Percentiles rank a stretch among this genome's conserved stretches.
Evolutionary conservation across 2,329 filamentous ascomycete genomes (phyloP).

Genomic region (Tolypocladium cylindrosporum): DNA sequence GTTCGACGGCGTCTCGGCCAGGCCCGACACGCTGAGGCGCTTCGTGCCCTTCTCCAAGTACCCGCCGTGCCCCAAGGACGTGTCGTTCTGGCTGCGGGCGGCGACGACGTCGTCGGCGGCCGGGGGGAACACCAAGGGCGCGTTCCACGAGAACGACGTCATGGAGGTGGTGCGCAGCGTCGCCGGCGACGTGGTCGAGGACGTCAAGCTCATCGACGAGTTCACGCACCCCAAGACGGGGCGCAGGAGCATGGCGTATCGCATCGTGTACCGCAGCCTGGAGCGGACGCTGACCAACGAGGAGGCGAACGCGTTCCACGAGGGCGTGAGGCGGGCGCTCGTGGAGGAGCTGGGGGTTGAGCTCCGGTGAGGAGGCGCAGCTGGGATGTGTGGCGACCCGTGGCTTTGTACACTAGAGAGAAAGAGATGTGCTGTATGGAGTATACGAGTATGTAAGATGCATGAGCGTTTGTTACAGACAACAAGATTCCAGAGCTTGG

Average conservation of each 20-base stretch:
- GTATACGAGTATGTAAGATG: no score
- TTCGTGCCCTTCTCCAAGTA: constrained; percentile 89
- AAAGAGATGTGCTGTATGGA: no score
- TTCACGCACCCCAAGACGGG: constrained; percentile 83
- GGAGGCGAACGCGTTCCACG: constrained; percentile 70
- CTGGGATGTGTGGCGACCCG: not conserved
- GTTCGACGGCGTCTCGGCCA: constrained; percentile 55
- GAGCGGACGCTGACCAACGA: constrained; percentile 81
- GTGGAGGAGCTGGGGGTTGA: constrained; percentile 69
- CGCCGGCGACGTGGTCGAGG: constrained; percentile 76
- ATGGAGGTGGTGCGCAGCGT: constrained; percentile 89
- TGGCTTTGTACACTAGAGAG: not conserved
- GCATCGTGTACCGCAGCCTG: constrained; percentile 86
- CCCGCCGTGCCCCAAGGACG: constrained; percentile 81
- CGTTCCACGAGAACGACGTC: constrained; percentile 88
- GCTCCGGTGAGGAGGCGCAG: constrained; percentile 16
- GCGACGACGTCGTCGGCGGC: constrained; percentile 28
- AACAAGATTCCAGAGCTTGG: not conserved
- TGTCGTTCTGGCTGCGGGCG: constrained; percentile 75
- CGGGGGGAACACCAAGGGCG: constrained; percentile 33
- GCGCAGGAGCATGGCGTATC: constrained; percentile 78
- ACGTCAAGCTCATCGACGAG: constrained; percentile 74
- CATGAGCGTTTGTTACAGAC: not conserved
- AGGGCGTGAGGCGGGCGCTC: constrained; percentile 53
- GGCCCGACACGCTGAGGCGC: constrained; percentile 39